These are phyloP conservation scores for Paramecium sexaurelia DNA, from an alignment of 73 alveolate species.

Conservation along the genomic window DNA sequence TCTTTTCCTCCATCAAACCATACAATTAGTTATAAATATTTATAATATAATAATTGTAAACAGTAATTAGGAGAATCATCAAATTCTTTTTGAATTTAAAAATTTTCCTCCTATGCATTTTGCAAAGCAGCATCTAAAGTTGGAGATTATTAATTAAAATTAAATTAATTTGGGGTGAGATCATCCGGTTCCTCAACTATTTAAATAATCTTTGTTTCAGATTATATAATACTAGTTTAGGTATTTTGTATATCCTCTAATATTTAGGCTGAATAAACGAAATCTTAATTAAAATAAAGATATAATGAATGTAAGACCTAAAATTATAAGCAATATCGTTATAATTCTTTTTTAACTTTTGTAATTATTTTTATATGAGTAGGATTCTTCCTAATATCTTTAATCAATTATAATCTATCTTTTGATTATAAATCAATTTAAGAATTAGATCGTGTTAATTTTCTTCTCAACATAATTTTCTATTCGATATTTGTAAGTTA, in stretches of 20 bases:
- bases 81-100: neutral
- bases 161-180: neutral
- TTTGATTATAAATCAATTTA: neutral
- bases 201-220: neutral
- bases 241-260: neutral
- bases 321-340: neutral
- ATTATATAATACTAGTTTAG: neutral
- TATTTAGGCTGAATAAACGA: neutral
- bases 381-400: neutral
- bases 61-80: neutral
- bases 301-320: neutral
- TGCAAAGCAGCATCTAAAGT: neutral
- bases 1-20: conserved; percentile 23
- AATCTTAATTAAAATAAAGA: neutral
- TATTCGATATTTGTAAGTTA: neutral
- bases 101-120: neutral
- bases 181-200: neutral
- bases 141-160: neutral
- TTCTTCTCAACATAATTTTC: neutral
- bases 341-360: neutral
- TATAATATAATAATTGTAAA: neutral
- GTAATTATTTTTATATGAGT: neutral
- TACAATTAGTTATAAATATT: neutral
- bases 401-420: neutral
- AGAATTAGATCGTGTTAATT: neutral